A percentile compares a stretch with the other conserved stretches of the same genome.
These are phyloP conservation scores for Keqinozyma sinolaborantium DNA, from an alignment of 1,139 yeast genomes.

Conservation along the genomic window DNA sequence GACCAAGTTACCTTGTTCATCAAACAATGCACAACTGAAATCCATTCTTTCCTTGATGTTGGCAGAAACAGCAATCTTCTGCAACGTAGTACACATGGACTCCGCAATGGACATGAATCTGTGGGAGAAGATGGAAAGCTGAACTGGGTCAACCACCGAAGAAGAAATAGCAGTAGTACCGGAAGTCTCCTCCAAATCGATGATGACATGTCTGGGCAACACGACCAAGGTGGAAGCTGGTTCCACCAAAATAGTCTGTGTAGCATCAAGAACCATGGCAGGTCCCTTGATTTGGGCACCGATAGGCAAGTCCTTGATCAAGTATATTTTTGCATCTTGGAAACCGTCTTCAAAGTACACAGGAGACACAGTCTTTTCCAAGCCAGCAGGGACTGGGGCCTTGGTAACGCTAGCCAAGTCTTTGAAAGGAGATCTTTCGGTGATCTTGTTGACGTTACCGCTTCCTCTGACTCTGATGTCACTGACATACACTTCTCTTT, in stretches of 20 bases:
- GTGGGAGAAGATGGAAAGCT: conserved; percentile 74
- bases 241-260: conserved; percentile 82
- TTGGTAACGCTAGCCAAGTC: conserved; percentile 3
- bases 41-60: conserved; percentile 80
- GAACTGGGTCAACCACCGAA: conserved; percentile 58
- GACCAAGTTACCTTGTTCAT: conserved; percentile 67
- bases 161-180: conserved; percentile 18
- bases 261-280: conserved; percentile 77
- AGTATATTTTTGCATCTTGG: conserved; percentile 24
- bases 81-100: conserved; percentile 80
- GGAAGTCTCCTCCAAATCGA: conserved; percentile 25
- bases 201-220: conserved; percentile 49
- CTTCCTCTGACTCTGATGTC: conserved; percentile 14
- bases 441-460: conserved; percentile 7
- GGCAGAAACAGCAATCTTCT: conserved; percentile 75
- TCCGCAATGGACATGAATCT: conserved; percentile 86
- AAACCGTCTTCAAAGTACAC: conserved; percentile 8
- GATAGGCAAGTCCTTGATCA: conserved; percentile 44
- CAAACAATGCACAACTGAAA: conserved; percentile 80
- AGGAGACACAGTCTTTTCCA: conserved; percentile 2
- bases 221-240: conserved; percentile 67
- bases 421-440: conserved; percentile 8
- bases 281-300: conserved; percentile 70
- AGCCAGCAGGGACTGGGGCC: neutral
- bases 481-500: conserved; percentile 35